A percentile compares a stretch with the other conserved stretches of the same genome.
phyloP scores from a whole-genome alignment of 805 yeast genomes.

The Suhomyces sp. region DNA sequence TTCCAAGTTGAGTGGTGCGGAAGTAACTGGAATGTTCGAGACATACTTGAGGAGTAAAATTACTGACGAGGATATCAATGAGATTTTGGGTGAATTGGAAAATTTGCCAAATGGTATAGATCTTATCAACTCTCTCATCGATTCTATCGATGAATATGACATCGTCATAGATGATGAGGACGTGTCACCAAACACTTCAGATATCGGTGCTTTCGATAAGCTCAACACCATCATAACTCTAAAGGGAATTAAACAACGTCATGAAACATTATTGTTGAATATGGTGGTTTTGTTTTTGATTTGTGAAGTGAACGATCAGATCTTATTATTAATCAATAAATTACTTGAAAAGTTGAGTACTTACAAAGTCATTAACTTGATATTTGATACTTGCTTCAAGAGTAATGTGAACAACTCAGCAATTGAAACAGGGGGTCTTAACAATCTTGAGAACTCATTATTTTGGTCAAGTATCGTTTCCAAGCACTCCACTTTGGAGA shows the following conservation, averaged over 20 bases:
- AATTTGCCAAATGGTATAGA: constrained; percentile 26
- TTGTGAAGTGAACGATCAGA: constrained; percentile 31
- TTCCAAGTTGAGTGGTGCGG: constrained; percentile 13
- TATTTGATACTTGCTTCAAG: constrained; percentile 29
- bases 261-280: constrained; percentile 29
- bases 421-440: constrained; percentile 14
- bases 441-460: constrained; percentile 24
- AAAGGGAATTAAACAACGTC: constrained; percentile 27
- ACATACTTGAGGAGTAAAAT: constrained; percentile 24
- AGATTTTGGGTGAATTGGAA: constrained; percentile 22
- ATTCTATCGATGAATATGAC: constrained; percentile 8
- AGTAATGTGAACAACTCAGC: constrained; percentile 10
- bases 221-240: constrained; percentile 24
- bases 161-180: constrained; percentile 8
- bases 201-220: constrained; percentile 17
- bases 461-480: constrained; percentile 30
- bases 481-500: constrained; percentile 17
- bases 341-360: constrained; percentile 24
- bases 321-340: constrained; percentile 23
- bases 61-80: constrained; percentile 21
- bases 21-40: constrained; percentile 24
- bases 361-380: constrained; percentile 22
- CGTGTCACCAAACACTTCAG: too few relatives aligned
- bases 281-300: constrained; percentile 31
- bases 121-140: constrained; percentile 23